These are phyloP conservation scores for Penicillium digitatum DNA, from an alignment of 2,329 filamentous ascomycete genomes.

Conservation along the genomic window DNA sequence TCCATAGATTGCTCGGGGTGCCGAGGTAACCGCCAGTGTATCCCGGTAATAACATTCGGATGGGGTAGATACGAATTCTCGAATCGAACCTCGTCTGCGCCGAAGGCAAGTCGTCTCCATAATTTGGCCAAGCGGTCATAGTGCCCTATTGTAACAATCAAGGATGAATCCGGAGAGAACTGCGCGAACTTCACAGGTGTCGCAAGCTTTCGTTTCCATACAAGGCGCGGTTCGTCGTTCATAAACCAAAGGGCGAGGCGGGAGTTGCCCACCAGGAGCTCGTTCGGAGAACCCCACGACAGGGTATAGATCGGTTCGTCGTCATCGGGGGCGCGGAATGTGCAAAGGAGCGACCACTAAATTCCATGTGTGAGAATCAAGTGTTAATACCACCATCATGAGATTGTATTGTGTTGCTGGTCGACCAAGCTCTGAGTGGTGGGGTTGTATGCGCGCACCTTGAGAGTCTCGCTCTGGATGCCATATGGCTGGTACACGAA, in stretches of 20 bases:
- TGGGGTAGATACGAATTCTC: slow-evolving; percentile 90
- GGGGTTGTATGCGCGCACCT: slow-evolving; percentile 52
- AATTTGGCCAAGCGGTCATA: slow-evolving; percentile 85
- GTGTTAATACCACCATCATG: background rate
- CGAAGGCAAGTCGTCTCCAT: slow-evolving; percentile 84
- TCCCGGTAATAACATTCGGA: slow-evolving; percentile 69
- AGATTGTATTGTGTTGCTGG: background rate
- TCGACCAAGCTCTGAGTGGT: slow-evolving; percentile 12
- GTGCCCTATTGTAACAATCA: slow-evolving; percentile 75
- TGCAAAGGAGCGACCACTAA: slow-evolving; percentile 57
- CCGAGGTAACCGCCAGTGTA: slow-evolving; percentile 80
- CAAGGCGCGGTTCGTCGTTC: slow-evolving; percentile 44
- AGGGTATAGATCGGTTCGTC: slow-evolving; percentile 53
- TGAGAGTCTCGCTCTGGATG: slow-evolving; percentile 65
- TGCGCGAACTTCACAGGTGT: slow-evolving; percentile 68
- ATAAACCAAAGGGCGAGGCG: slow-evolving; percentile 66
- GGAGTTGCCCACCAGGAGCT: slow-evolving; percentile 73
- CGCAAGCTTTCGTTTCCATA: slow-evolving; percentile 73
- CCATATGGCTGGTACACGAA: slow-evolving; percentile 76
- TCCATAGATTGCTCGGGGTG: slow-evolving; percentile 74
- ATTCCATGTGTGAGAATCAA: slow-evolving; percentile 19
- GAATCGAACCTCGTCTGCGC: slow-evolving; percentile 76
- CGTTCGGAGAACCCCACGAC: slow-evolving; percentile 83
- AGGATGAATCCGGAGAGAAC: slow-evolving; percentile 80
- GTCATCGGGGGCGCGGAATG: slow-evolving; percentile 44